Conservation (phyloP, 2,329 filamentous ascomycete species). For the Aspergillus sp. region DNA sequence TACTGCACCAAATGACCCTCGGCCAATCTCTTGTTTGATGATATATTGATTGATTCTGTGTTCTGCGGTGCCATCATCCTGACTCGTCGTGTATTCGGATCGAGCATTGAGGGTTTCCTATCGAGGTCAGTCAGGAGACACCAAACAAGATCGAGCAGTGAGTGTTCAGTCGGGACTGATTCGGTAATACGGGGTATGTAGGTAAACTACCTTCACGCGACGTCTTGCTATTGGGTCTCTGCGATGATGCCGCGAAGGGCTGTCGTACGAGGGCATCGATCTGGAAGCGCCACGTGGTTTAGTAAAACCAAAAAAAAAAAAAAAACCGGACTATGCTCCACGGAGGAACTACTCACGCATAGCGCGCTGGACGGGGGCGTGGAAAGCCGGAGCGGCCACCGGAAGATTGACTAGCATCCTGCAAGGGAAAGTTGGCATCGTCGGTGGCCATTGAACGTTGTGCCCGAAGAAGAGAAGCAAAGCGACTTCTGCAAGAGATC, state of each 20-base stretch:
- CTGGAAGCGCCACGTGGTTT: constrained; percentile 31
- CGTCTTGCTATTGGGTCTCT: constrained; percentile 59
- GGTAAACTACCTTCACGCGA: constrained; percentile 56
- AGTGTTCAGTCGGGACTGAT: background rate
- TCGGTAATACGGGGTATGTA: background rate
- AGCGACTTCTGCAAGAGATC: background rate
- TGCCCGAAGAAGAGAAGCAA: background rate
- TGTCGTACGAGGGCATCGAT: constrained; percentile 58
- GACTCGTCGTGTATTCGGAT: constrained; percentile 81
- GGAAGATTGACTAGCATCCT: constrained; percentile 17
- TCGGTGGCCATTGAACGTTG: constrained; percentile 22
- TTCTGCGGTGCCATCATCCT: constrained; percentile 74
- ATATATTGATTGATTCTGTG: constrained; percentile 93
- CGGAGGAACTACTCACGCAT: constrained; percentile 21
- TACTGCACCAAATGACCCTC: constrained; percentile 91
- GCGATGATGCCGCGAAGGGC: constrained; percentile 63
- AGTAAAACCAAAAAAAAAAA: constrained; percentile 12
- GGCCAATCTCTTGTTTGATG: constrained; percentile 92
- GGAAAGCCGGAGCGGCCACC: constrained; percentile 12
- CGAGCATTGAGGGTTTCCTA: constrained; percentile 90
- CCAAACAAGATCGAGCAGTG: background rate
- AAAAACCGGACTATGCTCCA: background rate
- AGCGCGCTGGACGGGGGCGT: constrained; percentile 20
- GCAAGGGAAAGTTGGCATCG: constrained; percentile 14
- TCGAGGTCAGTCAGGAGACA: background rate